Base-by-base conservation (phyloP, 148 eudicot species). In the Dianthus caryophyllus region DNA sequence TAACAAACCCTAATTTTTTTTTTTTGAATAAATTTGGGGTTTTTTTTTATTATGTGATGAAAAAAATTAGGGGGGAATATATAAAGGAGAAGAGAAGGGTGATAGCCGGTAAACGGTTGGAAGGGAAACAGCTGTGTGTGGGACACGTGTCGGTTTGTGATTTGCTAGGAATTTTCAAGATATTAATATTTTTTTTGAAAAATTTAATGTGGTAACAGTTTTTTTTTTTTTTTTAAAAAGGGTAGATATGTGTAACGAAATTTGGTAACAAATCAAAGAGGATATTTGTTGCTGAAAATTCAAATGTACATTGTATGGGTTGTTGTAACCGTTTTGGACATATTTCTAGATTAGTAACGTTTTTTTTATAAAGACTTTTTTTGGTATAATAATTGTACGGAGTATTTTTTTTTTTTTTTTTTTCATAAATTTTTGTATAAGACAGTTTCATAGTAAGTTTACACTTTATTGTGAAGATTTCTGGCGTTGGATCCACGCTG, bases 51-150 rank as follows among this genome's bases (percentile, higher is more conserved):
- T 29, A 20, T 60, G n/a, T 27, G 71, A 50, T 17, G 38, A 13
- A 29, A 26, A 8, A 47, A 17, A 38, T 24, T 64, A 31, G 0
- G 9, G 41, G 64, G 47, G 63, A 48, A 69, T 33, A 64, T 75
- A 75, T 76, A 71, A 65, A 71, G 63, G 75, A 22, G 52, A 49
- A 50, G 29, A 25, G 14, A 69, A 48, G 67, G 78, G 70, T 38
- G 1, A 25, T 58, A 58, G 14, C 67, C 71, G 78, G 78, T 70
- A 70, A 50, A 39, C 70, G 66, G 74, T 65, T 70, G 30, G 46
- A 58, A 64, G 74, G 78, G 16, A 70, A 49, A 76, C 79, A 76
- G 79, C 75, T 76, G 68, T 48, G 14, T 17, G 26, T 16, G 64
- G 75, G 44, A 51, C 73, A 75, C 78, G 73, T 16, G 78, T 17